Evolutionary conservation across 139 green algal species (phyloP), one percentile per base, ranked within the genome.

Genomic region (Chlamydomonas asymmetrica): DNA sequence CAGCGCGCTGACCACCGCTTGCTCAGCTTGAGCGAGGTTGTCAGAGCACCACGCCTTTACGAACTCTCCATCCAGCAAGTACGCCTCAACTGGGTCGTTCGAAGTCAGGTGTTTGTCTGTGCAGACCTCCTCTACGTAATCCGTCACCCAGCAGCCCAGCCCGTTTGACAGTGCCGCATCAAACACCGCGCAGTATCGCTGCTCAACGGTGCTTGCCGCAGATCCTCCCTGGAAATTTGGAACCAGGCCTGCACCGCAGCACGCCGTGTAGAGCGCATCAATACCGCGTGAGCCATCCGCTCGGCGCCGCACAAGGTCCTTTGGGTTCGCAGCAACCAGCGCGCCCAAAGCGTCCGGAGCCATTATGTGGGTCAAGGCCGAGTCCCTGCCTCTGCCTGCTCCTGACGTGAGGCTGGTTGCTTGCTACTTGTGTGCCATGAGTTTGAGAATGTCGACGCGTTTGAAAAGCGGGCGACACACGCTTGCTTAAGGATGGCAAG

Each of bases 81-180:
- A 82, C 0, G 88, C 85, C 10, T 88, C 74, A 16, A 85, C 25
- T 0, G 88, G 83, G 71, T 92, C 88, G 56, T 82, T 82, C 40
- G 74, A 74, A 4, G 72, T 77, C n/a, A 88, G 43, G 37, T 83
- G 61, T 45, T 54, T 49, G 69, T 78, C 38, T 16, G 68, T 82
- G 41, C 82, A 74, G 4, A 93, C 88, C 61, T 89, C 81, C 18
- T 80, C 75, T 0, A 93, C 75, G 62, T 92, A 93, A 45, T 92
- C 88, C 2, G 86, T 50, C 8, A 91, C 72, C 62, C 88, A 71
- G 39, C 74, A 80, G 63, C 87, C 88, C 35, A 92, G 40, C n/a
- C 71, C 41, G 41, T 59, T 54, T 2, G 32, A 13, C n/a, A 77
- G 40, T 8, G 71, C 71, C 0, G 71, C 71, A 23, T 77, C 59